phyloP scores from a whole-genome alignment of 2,329 filamentous ascomycete species.

The Sphaceloma murrayae region DNA sequence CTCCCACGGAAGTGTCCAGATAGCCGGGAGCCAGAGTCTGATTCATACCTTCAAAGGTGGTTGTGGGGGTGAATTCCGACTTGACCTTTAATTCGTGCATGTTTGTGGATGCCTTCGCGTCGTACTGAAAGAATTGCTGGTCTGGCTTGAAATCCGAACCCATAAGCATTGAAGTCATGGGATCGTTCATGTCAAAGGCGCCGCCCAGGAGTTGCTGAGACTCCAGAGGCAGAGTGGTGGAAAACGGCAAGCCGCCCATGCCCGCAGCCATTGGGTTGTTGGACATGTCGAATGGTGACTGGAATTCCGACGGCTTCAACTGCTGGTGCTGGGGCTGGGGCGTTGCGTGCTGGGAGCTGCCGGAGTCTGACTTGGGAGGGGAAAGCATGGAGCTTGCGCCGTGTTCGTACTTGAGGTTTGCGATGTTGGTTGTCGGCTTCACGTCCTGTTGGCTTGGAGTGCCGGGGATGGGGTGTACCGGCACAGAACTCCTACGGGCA shows the following conservation, averaged over 20 bases:
- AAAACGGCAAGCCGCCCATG: conserved; percentile 37
- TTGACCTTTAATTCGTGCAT: conserved; percentile 24
- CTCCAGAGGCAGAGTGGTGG: conserved; percentile 42
- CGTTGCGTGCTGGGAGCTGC: conserved; percentile 14
- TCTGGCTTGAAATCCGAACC: conserved; percentile 29
- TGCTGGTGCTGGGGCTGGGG: conserved; percentile 16
- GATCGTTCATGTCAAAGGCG: conserved; percentile 37
- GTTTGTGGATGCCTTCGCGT: conserved; percentile 30
- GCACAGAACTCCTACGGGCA: conserved; percentile 37
- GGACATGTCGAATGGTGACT: conserved; percentile 21
- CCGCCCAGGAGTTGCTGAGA: conserved; percentile 45
- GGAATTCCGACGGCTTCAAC: conserved; percentile 21
- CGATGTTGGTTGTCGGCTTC: conserved; percentile 22
- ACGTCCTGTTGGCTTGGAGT: conserved; percentile 18
- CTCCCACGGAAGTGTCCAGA: conserved; percentile 25
- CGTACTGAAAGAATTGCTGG: conserved; percentile 38
- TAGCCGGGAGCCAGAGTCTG: conserved; percentile 33
- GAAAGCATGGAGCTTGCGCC: conserved; percentile 26
- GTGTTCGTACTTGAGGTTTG: conserved; percentile 22
- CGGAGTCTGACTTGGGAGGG: conserved; percentile 17
- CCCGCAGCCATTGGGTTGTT: conserved; percentile 25
- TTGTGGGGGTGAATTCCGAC: conserved; percentile 22
- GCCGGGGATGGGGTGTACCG: conserved; percentile 21
- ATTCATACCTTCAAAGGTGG: conserved; percentile 32
- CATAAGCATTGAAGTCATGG: conserved; percentile 39